Conservation (phyloP, 352 stramenopile species). For the Phytophthora hibernalis region DNA sequence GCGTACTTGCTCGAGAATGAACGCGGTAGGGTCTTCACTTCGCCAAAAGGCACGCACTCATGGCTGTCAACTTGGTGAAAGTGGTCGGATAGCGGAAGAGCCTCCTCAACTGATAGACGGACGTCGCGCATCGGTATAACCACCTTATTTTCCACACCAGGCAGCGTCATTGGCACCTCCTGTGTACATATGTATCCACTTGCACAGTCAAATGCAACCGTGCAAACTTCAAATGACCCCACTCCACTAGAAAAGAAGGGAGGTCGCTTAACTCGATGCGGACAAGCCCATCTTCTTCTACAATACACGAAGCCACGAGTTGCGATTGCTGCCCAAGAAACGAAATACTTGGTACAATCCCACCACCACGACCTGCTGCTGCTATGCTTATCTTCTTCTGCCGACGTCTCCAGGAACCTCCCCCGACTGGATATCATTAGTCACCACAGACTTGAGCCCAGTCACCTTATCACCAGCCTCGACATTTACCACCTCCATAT, state of each 20-base stretch:
- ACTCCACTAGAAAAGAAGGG: conserved; percentile 23
- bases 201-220: conserved; percentile 36
- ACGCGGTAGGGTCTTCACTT: conserved; percentile 31
- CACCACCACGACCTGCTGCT: not conserved
- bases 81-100: conserved; percentile 34
- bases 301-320: conserved; percentile 22
- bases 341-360: conserved; percentile 36
- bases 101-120: conserved; percentile 36
- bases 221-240: conserved; percentile 45
- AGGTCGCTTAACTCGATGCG: conserved; percentile 27
- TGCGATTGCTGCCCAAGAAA: conserved; percentile 38
- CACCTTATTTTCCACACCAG: conserved; percentile 1
- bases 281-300: conserved; percentile 28
- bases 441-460: conserved; percentile 32
- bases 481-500: conserved; percentile 58
- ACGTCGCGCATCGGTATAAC: conserved; percentile 37
- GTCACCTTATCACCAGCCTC: conserved; percentile 46
- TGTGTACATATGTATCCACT: conserved; percentile 31
- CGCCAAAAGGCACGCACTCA: conserved; percentile 34
- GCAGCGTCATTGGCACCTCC: conserved; percentile 32
- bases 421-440: conserved; percentile 17
- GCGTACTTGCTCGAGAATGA: conserved; percentile 48
- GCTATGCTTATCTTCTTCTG: not conserved
- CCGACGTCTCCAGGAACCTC: not conserved
- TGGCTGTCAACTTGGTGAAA: conserved; percentile 52